Percentiles rank a stretch among this genome's conserved stretches.
Evolutionary conservation across 306 rosid genomes (phyloP).

Genomic region (Quercus aquifolioides): DNA sequence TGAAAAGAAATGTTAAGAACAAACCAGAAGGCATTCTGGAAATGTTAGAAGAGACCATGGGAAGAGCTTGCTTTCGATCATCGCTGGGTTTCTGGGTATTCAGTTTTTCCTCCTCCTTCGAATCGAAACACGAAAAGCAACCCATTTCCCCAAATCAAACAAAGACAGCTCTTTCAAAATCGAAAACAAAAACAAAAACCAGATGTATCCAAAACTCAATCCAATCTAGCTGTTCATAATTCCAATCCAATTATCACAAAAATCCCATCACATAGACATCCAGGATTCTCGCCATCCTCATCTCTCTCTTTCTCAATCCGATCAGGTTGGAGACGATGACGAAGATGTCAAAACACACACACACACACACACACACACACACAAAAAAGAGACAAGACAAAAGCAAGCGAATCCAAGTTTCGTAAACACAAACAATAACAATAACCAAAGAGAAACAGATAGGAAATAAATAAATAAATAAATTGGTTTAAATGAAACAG

Average conservation of each 20-base stretch:
- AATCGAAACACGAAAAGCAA: conserved; percentile 92
- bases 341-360: not conserved
- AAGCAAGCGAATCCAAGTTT: conserved; percentile 27
- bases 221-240: conserved; percentile 31
- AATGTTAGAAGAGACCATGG: conserved; percentile 39
- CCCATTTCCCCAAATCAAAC: conserved; percentile 57
- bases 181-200: conserved; percentile 9
- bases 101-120: conserved; percentile 83
- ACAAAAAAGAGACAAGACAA: conserved; percentile 18
- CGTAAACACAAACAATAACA: conserved; percentile 19
- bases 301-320: not conserved
- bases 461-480: not conserved
- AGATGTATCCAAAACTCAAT: conserved; percentile 26
- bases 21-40: conserved; percentile 76
- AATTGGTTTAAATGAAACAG: not conserved
- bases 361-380: not conserved
- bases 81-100: conserved; percentile 56
- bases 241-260: conserved; percentile 29
- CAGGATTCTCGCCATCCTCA: conserved; percentile 16
- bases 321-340: conserved; percentile 21
- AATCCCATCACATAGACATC: conserved; percentile 21
- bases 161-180: not conserved
- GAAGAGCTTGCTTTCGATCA: conserved; percentile 48
- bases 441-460: conserved; percentile 26
- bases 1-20: conserved; percentile 11